Evolutionary conservation across 352 stramenopile genomes (phyloP).

Genomic region (Globisporangium nunn): DNA sequence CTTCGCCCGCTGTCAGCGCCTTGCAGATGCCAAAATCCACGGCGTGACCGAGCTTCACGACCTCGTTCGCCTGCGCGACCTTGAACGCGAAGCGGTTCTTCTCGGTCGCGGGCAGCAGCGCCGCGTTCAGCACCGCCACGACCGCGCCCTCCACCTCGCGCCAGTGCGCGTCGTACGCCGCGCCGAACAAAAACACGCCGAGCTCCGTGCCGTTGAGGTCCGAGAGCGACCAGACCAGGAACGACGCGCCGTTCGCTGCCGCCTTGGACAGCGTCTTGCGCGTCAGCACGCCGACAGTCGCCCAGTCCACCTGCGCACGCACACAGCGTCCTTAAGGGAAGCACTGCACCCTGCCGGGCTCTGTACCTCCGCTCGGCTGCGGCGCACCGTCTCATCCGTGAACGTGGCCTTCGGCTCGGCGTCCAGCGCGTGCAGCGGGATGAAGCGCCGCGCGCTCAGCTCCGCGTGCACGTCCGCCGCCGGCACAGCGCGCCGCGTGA

Average conservation of each 20-base stretch:
- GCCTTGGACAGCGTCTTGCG: conserved; percentile 71
- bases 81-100: conserved; percentile 81
- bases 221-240: conserved; percentile 78
- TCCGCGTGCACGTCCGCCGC: conserved; percentile 36
- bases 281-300: conserved; percentile 70
- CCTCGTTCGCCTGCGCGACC: conserved; percentile 37
- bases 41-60: conserved; percentile 54
- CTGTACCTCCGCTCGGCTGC: no score
- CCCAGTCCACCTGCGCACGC: conserved; percentile 65
- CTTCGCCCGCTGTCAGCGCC: conserved; percentile 45
- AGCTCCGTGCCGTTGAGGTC: conserved; percentile 62
- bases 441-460: conserved; percentile 67
- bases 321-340: no score
- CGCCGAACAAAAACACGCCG: conserved; percentile 68
- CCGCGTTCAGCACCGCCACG: conserved; percentile 65
- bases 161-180: conserved; percentile 69
- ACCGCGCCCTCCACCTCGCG: conserved; percentile 49
- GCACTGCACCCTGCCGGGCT: no score
- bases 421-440: conserved; percentile 56
- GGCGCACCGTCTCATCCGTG: conserved; percentile 38
- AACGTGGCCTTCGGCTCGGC: conserved; percentile 40
- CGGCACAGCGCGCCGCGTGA: conserved; percentile 43
- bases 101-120: conserved; percentile 53
- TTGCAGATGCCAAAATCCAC: conserved; percentile 81
- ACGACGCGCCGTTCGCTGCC: conserved; percentile 52